phyloP scores from a whole-genome alignment of 2,329 filamentous ascomycete species.

The Colletotrichum agaves region DNA sequence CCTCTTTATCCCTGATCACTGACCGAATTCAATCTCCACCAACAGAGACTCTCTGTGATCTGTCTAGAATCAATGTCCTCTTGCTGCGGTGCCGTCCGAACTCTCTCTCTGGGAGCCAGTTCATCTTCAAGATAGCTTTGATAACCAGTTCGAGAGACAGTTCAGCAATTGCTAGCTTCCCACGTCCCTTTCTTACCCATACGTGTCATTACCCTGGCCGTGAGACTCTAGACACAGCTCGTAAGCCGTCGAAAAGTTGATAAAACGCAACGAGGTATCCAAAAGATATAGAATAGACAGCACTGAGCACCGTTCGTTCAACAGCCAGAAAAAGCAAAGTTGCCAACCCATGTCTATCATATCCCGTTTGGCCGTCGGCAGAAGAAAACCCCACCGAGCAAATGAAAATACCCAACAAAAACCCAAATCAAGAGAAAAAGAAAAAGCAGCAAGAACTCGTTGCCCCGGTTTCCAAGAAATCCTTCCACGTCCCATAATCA shows the following conservation, averaged over 20 bases:
- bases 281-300: background rate
- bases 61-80: too few species aligned
- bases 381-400: background rate
- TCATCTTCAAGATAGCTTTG: too few species aligned
- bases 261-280: background rate
- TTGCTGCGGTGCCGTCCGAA: too few species aligned
- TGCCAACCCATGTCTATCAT: constrained; percentile 13
- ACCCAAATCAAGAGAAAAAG: background rate
- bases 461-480: background rate
- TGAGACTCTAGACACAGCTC: background rate
- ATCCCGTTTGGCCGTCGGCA: background rate
- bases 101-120: too few species aligned
- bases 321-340: background rate
- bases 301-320: background rate
- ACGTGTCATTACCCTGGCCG: background rate
- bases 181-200: background rate
- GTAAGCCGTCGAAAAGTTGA: background rate
- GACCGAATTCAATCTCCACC: too few species aligned
- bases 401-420: background rate
- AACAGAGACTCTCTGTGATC: too few species aligned
- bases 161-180: too few species aligned
- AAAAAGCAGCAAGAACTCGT: background rate
- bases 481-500: background rate
- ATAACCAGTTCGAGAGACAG: too few species aligned
- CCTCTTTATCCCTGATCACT: too few species aligned